A percentile compares a stretch with the other conserved stretches of the same genome.
phyloP scores from a whole-genome alignment of 73 alveolate species.

The Tetrahymena elliotti region DNA sequence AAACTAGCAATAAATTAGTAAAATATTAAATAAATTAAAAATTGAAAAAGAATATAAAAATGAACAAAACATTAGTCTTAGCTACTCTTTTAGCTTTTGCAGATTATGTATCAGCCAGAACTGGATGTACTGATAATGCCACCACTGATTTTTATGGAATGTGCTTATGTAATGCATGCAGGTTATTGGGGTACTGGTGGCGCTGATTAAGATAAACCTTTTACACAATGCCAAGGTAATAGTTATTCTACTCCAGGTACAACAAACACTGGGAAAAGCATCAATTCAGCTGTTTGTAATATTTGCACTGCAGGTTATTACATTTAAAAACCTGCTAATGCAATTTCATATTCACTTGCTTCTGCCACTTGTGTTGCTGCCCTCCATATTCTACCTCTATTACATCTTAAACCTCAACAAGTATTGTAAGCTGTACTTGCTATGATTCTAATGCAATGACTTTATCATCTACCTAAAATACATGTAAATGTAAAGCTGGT shows the following conservation, averaged over 20 bases:
- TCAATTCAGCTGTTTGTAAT: background rate
- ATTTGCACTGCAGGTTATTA: background rate
- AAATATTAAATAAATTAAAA: no score
- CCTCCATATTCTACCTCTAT: background rate
- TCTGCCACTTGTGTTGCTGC: background rate
- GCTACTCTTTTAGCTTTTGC: no score
- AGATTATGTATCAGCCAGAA: no score
- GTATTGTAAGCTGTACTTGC: background rate
- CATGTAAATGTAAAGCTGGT: background rate
- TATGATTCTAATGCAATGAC: background rate
- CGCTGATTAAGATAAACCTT: background rate
- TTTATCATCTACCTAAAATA: background rate
- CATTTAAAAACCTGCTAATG: background rate
- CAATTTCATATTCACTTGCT: background rate
- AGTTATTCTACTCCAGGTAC: background rate
- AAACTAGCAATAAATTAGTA: no score
- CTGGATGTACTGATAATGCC: no score
- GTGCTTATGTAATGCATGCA: background rate
- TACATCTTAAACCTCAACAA: background rate
- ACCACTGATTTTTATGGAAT: no score
- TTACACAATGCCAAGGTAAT: background rate
- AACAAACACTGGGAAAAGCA: background rate
- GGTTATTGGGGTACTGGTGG: background rate
- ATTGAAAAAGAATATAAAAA: no score
- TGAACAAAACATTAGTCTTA: no score